These are phyloP conservation scores for Salvia sclarea DNA, from an alignment of 305 asterid genomes.

Conservation along the genomic window DNA sequence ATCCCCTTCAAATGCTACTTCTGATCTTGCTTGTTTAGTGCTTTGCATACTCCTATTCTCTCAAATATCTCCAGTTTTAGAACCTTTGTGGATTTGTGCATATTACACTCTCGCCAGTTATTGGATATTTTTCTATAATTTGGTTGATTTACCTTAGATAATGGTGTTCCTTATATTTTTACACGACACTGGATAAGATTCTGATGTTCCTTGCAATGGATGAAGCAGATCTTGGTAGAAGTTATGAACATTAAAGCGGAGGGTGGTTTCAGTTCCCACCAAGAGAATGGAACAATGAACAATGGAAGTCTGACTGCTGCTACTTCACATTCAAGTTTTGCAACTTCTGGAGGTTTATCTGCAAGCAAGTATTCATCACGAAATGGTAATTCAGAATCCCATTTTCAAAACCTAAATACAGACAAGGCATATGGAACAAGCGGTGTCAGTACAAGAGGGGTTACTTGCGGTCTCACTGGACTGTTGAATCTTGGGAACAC, in stretches of 20 bases:
- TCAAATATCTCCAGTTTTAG: slow-evolving; percentile 4
- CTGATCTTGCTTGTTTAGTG: slow-evolving; percentile 12
- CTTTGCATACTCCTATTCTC: background rate
- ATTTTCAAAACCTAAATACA: slow-evolving; percentile 48
- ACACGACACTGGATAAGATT: slow-evolving; percentile 30
- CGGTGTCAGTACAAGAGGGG: slow-evolving; percentile 95
- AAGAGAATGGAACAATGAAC: slow-evolving; percentile 66
- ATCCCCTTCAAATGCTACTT: background rate
- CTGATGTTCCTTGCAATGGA: slow-evolving; percentile 39
- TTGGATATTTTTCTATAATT: slow-evolving; percentile 18
- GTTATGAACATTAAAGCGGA: slow-evolving; percentile 48
- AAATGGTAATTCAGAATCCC: slow-evolving; percentile 73
- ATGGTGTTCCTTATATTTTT: slow-evolving; percentile 24
- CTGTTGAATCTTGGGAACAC: slow-evolving; percentile 96
- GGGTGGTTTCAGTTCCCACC: slow-evolving; percentile 49
- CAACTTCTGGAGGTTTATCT: slow-evolving; percentile 66
- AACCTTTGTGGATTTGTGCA: background rate
- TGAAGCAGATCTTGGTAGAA: slow-evolving; percentile 86
- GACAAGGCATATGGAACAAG: slow-evolving; percentile 70
- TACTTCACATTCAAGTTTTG: slow-evolving; percentile 55
- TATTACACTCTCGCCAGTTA: slow-evolving; percentile 8
- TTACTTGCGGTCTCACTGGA: slow-evolving; percentile 94
- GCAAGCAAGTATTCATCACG: slow-evolving; percentile 68
- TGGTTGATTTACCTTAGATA: slow-evolving; percentile 24
- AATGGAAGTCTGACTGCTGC: slow-evolving; percentile 57